phyloP scores from a whole-genome alignment of 768 basidiomycete genomes.

The Coprinopsis strossmayeri region DNA sequence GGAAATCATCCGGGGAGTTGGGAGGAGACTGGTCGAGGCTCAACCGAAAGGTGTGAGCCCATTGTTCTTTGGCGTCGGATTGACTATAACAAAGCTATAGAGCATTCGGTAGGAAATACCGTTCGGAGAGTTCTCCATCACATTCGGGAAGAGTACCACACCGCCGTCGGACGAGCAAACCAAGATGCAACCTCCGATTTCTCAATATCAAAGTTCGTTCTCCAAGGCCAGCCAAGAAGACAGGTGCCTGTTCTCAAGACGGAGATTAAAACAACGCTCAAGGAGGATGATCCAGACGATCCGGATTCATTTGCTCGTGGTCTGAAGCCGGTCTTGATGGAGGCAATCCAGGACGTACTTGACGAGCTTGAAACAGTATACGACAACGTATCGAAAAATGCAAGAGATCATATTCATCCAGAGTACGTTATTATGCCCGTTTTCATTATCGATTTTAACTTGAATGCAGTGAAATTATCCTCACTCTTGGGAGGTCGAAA shows the following conservation, averaged over 20 bases:
- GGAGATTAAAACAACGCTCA: conserved; percentile 51
- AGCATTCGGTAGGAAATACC: conserved; percentile 93
- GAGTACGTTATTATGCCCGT: conserved; percentile 60
- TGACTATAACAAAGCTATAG: conserved; percentile 48
- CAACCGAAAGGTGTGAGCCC: conserved; percentile 80
- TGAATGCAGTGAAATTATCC: conserved; percentile 77
- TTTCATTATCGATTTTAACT: not conserved
- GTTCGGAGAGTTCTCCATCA: conserved; percentile 90
- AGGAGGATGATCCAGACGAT: conserved; percentile 68
- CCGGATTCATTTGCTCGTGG: conserved; percentile 71
- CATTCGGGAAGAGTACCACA: conserved; percentile 90
- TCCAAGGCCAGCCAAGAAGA: conserved; percentile 67
- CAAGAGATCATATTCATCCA: conserved; percentile 96
- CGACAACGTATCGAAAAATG: conserved; percentile 89
- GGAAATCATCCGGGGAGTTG: conserved; percentile 70
- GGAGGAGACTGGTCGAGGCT: conserved; percentile 76
- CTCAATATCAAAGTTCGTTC: conserved; percentile 80
- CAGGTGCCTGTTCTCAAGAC: conserved; percentile 36
- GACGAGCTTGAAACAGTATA: conserved; percentile 96
- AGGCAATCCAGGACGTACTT: conserved; percentile 93
- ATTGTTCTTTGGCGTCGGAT: too few relatives aligned
- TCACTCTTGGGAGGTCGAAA: conserved; percentile 77
- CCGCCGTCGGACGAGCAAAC: conserved; percentile 45
- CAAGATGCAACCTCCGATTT: conserved; percentile 35
- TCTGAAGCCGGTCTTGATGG: conserved; percentile 91